Evolutionary conservation across 139 green algal species (phyloP), one percentile per base, ranked within the genome.

Genomic region (Tetraselmis striata): DNA sequence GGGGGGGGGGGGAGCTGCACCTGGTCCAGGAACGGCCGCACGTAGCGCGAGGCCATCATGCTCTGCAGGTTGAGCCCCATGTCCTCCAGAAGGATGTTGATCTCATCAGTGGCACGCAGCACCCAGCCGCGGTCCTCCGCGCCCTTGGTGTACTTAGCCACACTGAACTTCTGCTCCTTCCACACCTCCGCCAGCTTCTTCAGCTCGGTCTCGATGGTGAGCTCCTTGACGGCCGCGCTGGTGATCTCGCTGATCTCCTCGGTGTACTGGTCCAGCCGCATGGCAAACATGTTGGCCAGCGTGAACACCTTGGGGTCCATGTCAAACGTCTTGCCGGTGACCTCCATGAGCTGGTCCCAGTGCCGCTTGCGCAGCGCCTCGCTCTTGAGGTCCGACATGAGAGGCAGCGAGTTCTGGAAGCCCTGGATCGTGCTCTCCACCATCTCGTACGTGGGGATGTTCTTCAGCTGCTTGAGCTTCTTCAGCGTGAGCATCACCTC

Each of bases 191-290:
- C 81, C 32, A 98, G 84, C 87, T 95, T 96, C 81, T 90, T 92
- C 29, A 98, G 88, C 88, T 98, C 93, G 23, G 31, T 89, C 87
- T 98, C 94, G 84, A 98, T 97, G 31, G 90, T 96, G 28, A 97
- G 87, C 88, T 98, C 94, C 87, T 97, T 96, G 31, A 92, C 84
- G 0, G 93, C 93, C 1, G 89, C 85, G 45, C 83, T 90, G 25
- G 84, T 93, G 87, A 97, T 94, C 59, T 92, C 89, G 31, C 84
- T 80, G 29, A 98, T 93, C 29, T 93, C 89, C 27, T 94, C 90
- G 5, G 84, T 88, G 76, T 88, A 93, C 79, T 94, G 89, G 87
- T 94, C 85, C 79, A 94, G 85, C 76, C 95, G 85, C 90, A 96
- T 93, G n/a, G 83, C 59, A 75, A 97, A 94, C 85, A 97, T 92